Base-by-base conservation (phyloP, 176 grass and related monocot genomes). In the Aegilops umbellulata region DNA sequence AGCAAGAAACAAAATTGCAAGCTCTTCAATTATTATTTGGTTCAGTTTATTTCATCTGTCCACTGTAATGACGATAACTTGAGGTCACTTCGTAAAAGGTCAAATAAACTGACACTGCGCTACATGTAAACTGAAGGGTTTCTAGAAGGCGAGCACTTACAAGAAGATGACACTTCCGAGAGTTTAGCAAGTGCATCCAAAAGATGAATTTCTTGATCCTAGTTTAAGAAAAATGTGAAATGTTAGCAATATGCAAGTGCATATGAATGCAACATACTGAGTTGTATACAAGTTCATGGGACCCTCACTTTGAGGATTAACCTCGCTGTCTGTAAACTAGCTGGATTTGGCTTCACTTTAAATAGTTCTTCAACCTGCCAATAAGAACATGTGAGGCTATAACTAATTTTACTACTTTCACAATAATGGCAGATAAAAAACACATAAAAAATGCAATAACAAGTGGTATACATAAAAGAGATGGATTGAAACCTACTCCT, bases 131-230 rank as follows among this genome's bases (percentile, higher is more conserved):
- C 2, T 42, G n/a, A 42, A 60, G 10, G 30, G 36, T 51, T 47
- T 82, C 8, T 13, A 68, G 17, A 58, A 83, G 61, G 74, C 44
- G 3, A 12, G 12, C 15, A n/a, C 74, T 49, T 84, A 84, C 87
- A 75, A 86, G 31, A 51, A 80, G 86, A 72, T 82, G 85, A 81
- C 74, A 86, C 63, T 88, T 85, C 87, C 60, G 69, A 90, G 68
- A 96, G 86, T 51, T 77, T 82, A 77, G 30, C 51, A 22, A 93
- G 81, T 29, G 91, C 94, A 82, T 84, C 91, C 76, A 93, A 69
- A 36, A 96, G 91, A 13, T 84, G 75, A 47, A 78, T 93, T 65
- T 96, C 94, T 12, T 93, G 94, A 66, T 61, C 85, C 94, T 93
- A 66, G 29, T 90, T 74, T 74, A 63, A 83, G 47, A 31, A 26